Evolutionary conservation across 352 stramenopile species (phyloP).

Genomic region (Phytophthora tubulina): DNA sequence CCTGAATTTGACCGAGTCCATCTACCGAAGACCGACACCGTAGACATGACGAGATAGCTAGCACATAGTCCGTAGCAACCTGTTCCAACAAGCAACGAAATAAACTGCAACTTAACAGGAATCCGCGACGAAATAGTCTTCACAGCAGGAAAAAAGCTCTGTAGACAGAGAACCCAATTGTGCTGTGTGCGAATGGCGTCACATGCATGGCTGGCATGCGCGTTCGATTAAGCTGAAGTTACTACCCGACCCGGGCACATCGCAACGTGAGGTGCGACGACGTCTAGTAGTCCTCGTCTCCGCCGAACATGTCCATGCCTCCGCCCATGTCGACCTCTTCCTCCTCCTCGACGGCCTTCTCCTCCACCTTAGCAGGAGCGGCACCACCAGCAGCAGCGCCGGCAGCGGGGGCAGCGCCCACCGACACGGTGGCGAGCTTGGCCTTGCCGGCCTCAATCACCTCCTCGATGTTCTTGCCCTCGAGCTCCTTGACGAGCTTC

Average conservation of each 20-base stretch:
- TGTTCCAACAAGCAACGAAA: constrained; percentile 22
- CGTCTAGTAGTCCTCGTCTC: constrained; percentile 85
- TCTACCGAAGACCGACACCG: constrained; percentile 7
- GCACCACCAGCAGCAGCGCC: constrained; percentile 51
- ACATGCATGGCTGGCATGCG: constrained; percentile 46
- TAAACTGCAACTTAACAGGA: constrained; percentile 19
- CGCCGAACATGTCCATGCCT: constrained; percentile 90
- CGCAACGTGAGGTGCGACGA: constrained; percentile 4
- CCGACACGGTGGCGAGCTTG: constrained; percentile 86
- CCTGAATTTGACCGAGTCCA: constrained; percentile 4
- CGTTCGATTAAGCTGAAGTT: constrained; percentile 65
- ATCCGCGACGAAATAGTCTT: neutral
- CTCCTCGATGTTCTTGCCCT: constrained; percentile 91
- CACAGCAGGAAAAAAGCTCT: neutral
- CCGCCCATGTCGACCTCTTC: constrained; percentile 84
- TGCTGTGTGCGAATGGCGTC: constrained; percentile 59
- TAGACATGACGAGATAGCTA: constrained; percentile 10
- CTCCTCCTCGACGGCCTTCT: constrained; percentile 78
- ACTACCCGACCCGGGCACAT: constrained; percentile 31
- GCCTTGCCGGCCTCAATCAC: constrained; percentile 86
- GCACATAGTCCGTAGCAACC: constrained; percentile 16
- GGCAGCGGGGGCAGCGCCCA: constrained; percentile 62
- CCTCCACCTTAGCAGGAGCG: constrained; percentile 65
- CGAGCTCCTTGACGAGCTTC: constrained; percentile 87
- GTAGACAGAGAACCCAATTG: constrained; percentile 11